These are phyloP conservation scores for Kewa caespitosa DNA, from an alignment of 179 eudicot genomes.

Conservation along the genomic window DNA sequence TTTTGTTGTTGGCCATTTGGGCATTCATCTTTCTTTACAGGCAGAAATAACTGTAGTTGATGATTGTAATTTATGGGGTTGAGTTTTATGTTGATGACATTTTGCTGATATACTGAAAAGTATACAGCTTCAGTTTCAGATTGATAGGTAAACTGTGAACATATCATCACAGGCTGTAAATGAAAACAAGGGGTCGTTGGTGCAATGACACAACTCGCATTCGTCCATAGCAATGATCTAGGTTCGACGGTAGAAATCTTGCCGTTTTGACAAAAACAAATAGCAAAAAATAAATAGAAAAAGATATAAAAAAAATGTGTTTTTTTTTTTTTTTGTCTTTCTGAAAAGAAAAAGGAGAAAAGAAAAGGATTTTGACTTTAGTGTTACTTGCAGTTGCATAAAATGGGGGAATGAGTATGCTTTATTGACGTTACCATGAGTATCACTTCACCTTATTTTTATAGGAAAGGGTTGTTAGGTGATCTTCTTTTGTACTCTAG, in stretches of 20 bases:
- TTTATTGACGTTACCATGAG: no score
- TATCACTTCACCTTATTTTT: no score
- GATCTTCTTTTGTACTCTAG: neutral
- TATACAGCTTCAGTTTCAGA: neutral
- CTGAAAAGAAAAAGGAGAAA: no score
- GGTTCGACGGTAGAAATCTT: no score
- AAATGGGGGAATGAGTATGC: neutral
- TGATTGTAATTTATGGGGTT: neutral
- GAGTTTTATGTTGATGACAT: neutral
- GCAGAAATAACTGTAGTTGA: neutral
- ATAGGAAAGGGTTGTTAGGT: no score
- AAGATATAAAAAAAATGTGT: no score
- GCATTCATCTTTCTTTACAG: neutral
- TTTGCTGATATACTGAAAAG: neutral
- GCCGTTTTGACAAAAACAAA: no score
- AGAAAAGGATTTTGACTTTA: neutral
- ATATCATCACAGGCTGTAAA: neutral
- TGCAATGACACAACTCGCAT: no score
- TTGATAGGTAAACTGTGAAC: neutral
- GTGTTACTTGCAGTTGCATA: neutral
- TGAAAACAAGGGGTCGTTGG: neutral
- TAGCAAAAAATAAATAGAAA: no score
- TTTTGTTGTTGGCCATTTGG: neutral
- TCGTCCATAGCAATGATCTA: no score
- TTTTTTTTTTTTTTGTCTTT: neutral